A percentile compares a stretch with the other conserved stretches of the same genome.
phyloP scores from a whole-genome alignment of 371 early-diverging fungal genomes.

The Ecytonucleospora hepatopenaei region DNA sequence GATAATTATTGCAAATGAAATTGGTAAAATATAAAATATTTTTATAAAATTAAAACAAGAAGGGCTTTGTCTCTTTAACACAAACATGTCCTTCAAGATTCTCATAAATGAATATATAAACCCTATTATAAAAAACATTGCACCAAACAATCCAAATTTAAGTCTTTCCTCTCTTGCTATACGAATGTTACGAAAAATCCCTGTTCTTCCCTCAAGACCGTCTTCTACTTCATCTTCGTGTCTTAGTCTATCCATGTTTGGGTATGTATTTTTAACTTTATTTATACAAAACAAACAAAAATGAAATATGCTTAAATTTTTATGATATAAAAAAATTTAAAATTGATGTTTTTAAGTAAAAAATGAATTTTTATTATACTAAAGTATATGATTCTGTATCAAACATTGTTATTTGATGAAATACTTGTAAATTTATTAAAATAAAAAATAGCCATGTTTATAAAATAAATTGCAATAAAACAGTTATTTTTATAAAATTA shows the following conservation, averaged over 20 bases:
- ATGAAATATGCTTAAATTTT: neutral
- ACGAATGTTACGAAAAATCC: conserved; percentile 38
- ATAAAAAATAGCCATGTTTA: neutral
- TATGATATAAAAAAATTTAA: neutral
- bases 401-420: neutral
- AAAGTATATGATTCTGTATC: no score
- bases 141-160: conserved; percentile 50
- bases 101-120: conserved; percentile 57
- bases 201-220: conserved; percentile 33
- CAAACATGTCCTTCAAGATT: conserved; percentile 57
- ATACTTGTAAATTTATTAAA: neutral
- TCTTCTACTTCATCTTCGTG: conserved; percentile 53
- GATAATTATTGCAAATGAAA: conserved; percentile 42
- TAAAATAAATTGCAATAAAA: neutral
- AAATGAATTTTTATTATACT: neutral
- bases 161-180: conserved; percentile 50
- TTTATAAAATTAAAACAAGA: conserved; percentile 54
- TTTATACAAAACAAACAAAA: neutral
- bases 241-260: conserved; percentile 14
- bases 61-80: conserved; percentile 53
- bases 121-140: conserved; percentile 53
- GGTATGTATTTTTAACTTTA: no score
- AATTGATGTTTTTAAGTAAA: neutral
- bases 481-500: neutral
- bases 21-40: conserved; percentile 49